A percentile compares a stretch with the other conserved stretches of the same genome.
phyloP scores from a whole-genome alignment of 2,329 filamentous ascomycete species.

The Penicillium palitans region DNA sequence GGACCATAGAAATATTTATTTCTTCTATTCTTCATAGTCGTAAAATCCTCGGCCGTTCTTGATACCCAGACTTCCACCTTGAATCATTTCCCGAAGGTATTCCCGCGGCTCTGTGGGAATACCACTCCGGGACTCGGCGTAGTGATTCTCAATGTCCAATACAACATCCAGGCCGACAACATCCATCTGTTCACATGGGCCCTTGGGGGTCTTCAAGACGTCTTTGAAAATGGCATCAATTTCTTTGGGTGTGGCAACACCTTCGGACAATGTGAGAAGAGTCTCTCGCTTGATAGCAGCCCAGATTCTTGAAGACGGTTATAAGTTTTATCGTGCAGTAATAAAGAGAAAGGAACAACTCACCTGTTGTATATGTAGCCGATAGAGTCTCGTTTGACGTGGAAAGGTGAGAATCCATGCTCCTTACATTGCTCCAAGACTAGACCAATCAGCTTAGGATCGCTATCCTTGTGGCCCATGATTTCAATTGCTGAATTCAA shows the following conservation, averaged over 20 bases:
- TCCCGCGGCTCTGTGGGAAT: constrained; percentile 35
- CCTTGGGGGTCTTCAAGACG: constrained; percentile 37
- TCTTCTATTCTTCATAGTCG: constrained; percentile 22
- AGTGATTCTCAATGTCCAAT: constrained; percentile 44
- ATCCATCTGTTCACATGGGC: constrained; percentile 46
- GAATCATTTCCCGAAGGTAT: constrained; percentile 35
- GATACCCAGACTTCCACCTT: constrained; percentile 34
- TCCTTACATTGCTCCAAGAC: constrained; percentile 31
- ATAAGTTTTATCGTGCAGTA: neutral
- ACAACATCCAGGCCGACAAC: constrained; percentile 45
- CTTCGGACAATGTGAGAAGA: constrained; percentile 37
- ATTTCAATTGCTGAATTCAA: constrained; percentile 37
- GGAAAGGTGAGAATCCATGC: constrained; percentile 41
- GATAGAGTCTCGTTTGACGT: constrained; percentile 38
- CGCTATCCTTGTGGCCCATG: constrained; percentile 40
- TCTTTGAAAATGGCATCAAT: constrained; percentile 42
- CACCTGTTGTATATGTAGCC: constrained; percentile 46
- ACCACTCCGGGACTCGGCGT: constrained; percentile 33
- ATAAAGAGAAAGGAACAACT: neutral
- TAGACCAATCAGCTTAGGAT: constrained; percentile 30
- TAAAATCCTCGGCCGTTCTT: constrained; percentile 40
- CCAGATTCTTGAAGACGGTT: constrained; percentile 36
- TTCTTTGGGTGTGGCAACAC: constrained; percentile 38
- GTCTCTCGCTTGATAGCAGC: constrained; percentile 47
- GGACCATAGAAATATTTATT: neutral